phyloP scores from a whole-genome alignment of 345 rosid genomes.

The Anastatica hierochuntica region DNA sequence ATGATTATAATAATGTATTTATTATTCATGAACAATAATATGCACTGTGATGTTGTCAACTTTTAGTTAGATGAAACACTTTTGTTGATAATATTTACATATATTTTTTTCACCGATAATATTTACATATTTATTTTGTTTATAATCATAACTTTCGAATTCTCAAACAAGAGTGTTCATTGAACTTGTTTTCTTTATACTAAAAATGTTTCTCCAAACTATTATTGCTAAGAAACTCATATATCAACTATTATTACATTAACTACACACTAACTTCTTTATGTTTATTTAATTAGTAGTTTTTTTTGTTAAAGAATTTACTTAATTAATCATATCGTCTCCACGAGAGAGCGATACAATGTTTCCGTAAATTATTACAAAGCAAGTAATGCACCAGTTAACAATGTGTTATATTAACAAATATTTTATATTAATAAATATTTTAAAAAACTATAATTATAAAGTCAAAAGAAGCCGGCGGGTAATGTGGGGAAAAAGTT shows the following conservation, averaged over 20 bases:
- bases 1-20: not conserved
- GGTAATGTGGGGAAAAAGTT: conserved; percentile 12
- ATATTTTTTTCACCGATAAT: not conserved
- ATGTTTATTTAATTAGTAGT: too few relatives aligned
- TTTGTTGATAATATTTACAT: not conserved
- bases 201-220: not conserved
- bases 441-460: too few relatives aligned
- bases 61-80: conserved; percentile 4
- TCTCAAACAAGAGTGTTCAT: too few relatives aligned
- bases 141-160: not conserved
- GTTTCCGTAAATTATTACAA: too few relatives aligned
- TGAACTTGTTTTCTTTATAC: not conserved
- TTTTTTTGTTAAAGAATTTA: too few relatives aligned
- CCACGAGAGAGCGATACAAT: too few relatives aligned
- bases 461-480: conserved; percentile 18
- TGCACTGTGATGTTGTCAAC: conserved; percentile 9
- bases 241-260: too few relatives aligned
- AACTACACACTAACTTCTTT: too few relatives aligned
- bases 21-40: not conserved
- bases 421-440: not conserved
- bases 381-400: too few relatives aligned
- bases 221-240: too few relatives aligned
- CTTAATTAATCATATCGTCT: too few relatives aligned
- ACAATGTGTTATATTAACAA: too few relatives aligned
- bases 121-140: not conserved